Base-by-base conservation (phyloP, 2,329 filamentous ascomycete species). In the Apiospora marii region DNA sequence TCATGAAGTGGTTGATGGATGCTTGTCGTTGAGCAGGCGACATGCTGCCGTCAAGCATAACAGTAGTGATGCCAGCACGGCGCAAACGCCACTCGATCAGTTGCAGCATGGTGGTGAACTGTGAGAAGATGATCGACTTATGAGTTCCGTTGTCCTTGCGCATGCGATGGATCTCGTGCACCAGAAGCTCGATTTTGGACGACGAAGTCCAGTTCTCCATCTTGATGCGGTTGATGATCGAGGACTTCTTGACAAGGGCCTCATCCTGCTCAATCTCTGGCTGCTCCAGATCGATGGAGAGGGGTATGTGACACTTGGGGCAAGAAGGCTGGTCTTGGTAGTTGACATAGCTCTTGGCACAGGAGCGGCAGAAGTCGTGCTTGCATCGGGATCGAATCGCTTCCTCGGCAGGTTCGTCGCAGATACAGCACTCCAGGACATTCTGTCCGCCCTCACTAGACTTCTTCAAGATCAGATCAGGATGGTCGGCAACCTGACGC, bases 191-290 rank as follows among this genome's bases (percentile, higher is more conserved):
- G 76, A 99, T 99, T 85, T 99, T 99, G 74, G 95, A 98, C 0
- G 95, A 98, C 0, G 94, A 98, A 0, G 95, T 98, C 96, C 96
- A 99, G 79, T 98, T 94, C 81, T 97, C 94, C 95, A 98, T 98
- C 83, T 96, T 94, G 84, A 99, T 98, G 71, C 96, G 93, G 82
- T 98, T 98, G 87, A 98, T 97, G 82, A 99, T 99, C 1, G 95
- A 98, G 19, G 92, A 95, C 84, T 98, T 98, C 88, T 98, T 98
- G 73, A 98, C 91, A 8, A 92, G 84, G 1, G 91, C 88, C 81
- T 96, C 93, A 74, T 98, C 94, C 82, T 98, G 95, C 83, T 98
- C 95, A 71, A 98, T 95, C 76, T 97, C 95, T 0, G 95, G 94
- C 83, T 98, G 95, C 80, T 98, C 96, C 51, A 98, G 91, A 82